Base-by-base conservation (phyloP, 495 filamentous ascomycete genomes). In the Penicillium riverlandense region DNA sequence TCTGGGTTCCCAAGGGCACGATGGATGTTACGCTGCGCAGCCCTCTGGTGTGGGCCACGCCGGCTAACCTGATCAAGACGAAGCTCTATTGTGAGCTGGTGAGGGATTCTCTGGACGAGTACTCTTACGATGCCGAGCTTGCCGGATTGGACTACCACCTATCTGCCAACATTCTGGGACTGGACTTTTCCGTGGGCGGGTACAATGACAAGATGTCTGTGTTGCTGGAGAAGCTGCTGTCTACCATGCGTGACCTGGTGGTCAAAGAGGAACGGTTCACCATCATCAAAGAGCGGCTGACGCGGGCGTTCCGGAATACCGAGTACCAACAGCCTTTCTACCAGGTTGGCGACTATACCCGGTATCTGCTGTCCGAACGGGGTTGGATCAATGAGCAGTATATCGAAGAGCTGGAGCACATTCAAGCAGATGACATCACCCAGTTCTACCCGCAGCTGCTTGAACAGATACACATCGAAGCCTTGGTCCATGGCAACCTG, bases 191-290 rank as follows among this genome's bases (percentile, higher is more conserved):
- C 30, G 77, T 97, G 12, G 80, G 79, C 10, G 92, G 92, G 1
- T 99, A 97, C 67, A 97, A 92, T 54, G 92, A 97, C 65, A 99
- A 97, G 72, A 80, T 99, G 62, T 67, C 86, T 0, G 88, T 94
- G 11, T 76, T 99, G 8, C 64, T 97, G 44, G 89, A 97, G 52
- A 96, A 96, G 58, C 85, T 99, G 13, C 72, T 97, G 14, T 68
- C 80, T 11, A 90, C 83, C 10, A 91, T 97, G 82, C 80, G 86
- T 35, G 85, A 94, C 49, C 70, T 97, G 3, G 79, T 86, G 32
- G 71, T 97, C 53, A 83, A 79, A 47, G 79, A 84, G 6, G 90
- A 91, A 45, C 81, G 92, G 6, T 97, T 96, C 62, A 73, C 86
- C 44, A 86, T 97, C 47, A 83, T 95, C 65, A 95, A 95, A 62